phyloP scores from a whole-genome alignment of 208 protist genomes.

The Trypanosoma grayi region DNA sequence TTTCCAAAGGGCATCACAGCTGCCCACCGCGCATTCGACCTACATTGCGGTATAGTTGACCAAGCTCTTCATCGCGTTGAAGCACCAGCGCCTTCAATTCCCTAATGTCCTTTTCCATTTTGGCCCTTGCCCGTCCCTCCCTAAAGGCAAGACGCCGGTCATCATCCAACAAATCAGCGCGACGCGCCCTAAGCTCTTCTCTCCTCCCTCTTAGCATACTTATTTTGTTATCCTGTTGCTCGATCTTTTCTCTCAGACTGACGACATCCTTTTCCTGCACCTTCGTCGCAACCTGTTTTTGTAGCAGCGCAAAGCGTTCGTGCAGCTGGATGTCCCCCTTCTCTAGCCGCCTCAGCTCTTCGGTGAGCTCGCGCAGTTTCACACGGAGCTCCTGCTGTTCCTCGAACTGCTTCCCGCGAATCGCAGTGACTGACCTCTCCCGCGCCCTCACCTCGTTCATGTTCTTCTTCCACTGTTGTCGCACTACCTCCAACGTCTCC shows the following conservation, averaged over 20 bases:
- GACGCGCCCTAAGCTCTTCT: conserved; percentile 32
- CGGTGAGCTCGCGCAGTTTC: conserved; percentile 40
- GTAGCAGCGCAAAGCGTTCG: conserved; percentile 45
- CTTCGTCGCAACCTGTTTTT: conserved; percentile 53
- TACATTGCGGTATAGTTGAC: conserved; percentile 34
- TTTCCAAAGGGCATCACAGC: neutral
- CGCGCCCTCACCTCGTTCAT: conserved; percentile 42
- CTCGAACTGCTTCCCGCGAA: conserved; percentile 51
- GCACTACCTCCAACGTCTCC: conserved; percentile 49
- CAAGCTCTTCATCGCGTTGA: conserved; percentile 53
- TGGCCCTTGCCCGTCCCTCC: conserved; percentile 40
- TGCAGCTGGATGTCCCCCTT: conserved; percentile 60
- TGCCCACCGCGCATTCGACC: conserved; percentile 5
- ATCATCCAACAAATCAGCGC: conserved; percentile 32
- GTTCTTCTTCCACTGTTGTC: conserved; percentile 45
- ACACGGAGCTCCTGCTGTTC: conserved; percentile 40
- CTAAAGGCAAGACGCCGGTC: conserved; percentile 24
- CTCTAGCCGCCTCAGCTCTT: conserved; percentile 42
- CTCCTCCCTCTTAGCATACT: conserved; percentile 12
- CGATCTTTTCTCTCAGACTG: conserved; percentile 28
- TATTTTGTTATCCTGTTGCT: conserved; percentile 33
- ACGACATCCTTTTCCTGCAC: conserved; percentile 53
- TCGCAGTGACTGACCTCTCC: conserved; percentile 33
- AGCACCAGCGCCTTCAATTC: conserved; percentile 43
- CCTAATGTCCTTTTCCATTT: conserved; percentile 47